These are phyloP conservation scores for Babesia ovata DNA, from an alignment of 169 alveolate species.

Conservation along the genomic window DNA sequence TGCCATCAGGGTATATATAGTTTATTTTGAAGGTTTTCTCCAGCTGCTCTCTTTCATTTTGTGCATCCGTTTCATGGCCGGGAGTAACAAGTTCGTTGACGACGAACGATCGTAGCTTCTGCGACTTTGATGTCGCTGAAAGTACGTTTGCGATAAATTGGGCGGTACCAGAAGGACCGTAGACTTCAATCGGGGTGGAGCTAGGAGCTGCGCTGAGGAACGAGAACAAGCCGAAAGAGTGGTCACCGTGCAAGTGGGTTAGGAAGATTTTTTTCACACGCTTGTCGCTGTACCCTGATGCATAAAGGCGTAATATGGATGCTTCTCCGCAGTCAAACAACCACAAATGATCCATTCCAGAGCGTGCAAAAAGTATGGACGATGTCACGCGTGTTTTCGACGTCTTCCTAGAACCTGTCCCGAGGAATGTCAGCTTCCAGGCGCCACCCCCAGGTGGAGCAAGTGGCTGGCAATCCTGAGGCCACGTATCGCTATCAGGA, in stretches of 20 bases:
- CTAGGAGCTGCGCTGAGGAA: conserved; percentile 27
- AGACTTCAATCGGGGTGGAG: conserved; percentile 63
- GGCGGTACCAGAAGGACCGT: conserved; percentile 79
- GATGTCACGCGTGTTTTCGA: conserved; percentile 76
- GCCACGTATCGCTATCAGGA: neutral
- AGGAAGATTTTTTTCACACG: conserved; percentile 73
- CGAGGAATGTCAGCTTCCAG: conserved; percentile 76
- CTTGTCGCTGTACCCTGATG: conserved; percentile 37
- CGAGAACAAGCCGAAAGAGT: conserved; percentile 80
- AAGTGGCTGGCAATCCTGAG: conserved; percentile 12
- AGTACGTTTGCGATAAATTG: conserved; percentile 47
- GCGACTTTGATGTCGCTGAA: conserved; percentile 35
- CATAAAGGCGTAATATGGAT: conserved; percentile 62
- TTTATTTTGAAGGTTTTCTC: conserved; percentile 13
- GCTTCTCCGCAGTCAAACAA: conserved; percentile 81
- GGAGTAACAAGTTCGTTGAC: conserved; percentile 52
- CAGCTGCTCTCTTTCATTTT: neutral
- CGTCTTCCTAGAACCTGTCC: conserved; percentile 77
- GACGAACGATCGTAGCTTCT: conserved; percentile 10
- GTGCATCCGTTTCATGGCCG: neutral
- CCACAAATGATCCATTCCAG: conserved; percentile 62
- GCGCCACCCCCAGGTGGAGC: conserved; percentile 12
- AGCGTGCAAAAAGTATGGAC: conserved; percentile 66
- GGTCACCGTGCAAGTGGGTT: conserved; percentile 87
- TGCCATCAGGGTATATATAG: conserved; percentile 45